phyloP scores from a whole-genome alignment of 257 asterid species.

The Primulina tabacum region DNA sequence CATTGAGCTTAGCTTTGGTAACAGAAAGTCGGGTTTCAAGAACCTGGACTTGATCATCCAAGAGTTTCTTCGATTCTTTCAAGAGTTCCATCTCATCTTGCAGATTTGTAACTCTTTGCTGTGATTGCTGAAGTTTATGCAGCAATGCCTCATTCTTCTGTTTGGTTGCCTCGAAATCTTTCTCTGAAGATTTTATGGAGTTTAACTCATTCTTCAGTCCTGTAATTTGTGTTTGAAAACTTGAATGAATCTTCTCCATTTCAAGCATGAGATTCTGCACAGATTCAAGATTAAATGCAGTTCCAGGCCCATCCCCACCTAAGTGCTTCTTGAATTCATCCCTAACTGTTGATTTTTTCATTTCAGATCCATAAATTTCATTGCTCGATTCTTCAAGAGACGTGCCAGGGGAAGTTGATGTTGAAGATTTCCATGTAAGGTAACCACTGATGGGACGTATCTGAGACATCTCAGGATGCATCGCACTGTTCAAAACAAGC shows the following conservation, averaged over 20 bases:
- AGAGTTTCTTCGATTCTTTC: slow-evolving; percentile 46
- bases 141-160: slow-evolving; percentile 30
- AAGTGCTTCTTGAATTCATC: slow-evolving; percentile 48
- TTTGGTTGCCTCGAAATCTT: slow-evolving; percentile 27
- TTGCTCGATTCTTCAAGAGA: slow-evolving; percentile 31
- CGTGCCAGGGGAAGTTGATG: slow-evolving; percentile 38
- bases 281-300: slow-evolving; percentile 43
- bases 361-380: slow-evolving; percentile 22
- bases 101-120: slow-evolving; percentile 25
- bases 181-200: slow-evolving; percentile 26
- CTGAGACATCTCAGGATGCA: slow-evolving; percentile 25
- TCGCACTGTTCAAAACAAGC: slow-evolving; percentile 26
- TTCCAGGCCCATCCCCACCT: slow-evolving; percentile 51
- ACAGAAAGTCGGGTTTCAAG: slow-evolving; percentile 64
- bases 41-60: slow-evolving; percentile 68
- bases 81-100: slow-evolving; percentile 37
- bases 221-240: slow-evolving; percentile 41
- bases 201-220: slow-evolving; percentile 46
- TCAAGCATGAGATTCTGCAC: slow-evolving; percentile 49
- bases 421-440: slow-evolving; percentile 65
- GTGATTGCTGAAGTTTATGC: slow-evolving; percentile 35
- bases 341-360: slow-evolving; percentile 26
- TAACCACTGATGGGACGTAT: slow-evolving; percentile 51
- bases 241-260: slow-evolving; percentile 46
- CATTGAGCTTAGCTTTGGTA: slow-evolving; percentile 43